These are phyloP conservation scores for Trichocomaceae sp. DNA, from an alignment of 2,329 filamentous ascomycete species.

Conservation along the genomic window DNA sequence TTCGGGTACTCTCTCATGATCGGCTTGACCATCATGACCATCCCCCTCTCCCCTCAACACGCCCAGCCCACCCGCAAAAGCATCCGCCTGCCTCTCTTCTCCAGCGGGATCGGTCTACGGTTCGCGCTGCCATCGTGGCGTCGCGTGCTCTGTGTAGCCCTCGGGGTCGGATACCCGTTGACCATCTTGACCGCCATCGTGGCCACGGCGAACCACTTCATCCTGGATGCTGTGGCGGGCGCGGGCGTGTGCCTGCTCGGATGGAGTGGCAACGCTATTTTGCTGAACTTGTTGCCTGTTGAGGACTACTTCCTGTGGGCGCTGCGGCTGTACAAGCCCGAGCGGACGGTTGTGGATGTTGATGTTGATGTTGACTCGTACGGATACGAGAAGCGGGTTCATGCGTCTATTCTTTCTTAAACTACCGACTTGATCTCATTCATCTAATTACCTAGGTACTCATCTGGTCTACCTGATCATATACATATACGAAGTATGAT, in stretches of 20 bases:
- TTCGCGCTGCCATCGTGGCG: slow-evolving; percentile 44
- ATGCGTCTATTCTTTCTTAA: background rate
- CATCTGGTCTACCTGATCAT: too few species aligned
- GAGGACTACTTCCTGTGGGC: slow-evolving; percentile 63
- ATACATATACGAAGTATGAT: too few species aligned
- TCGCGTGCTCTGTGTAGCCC: slow-evolving; percentile 43
- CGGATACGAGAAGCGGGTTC: slow-evolving; percentile 12
- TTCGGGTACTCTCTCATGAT: slow-evolving; percentile 70
- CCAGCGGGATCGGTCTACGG: slow-evolving; percentile 17
- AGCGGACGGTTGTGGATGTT: slow-evolving; percentile 18
- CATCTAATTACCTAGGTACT: too few species aligned
- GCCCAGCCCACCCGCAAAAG: slow-evolving; percentile 31
- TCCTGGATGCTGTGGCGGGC: slow-evolving; percentile 65
- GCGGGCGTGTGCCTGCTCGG: slow-evolving; percentile 58
- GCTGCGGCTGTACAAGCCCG: slow-evolving; percentile 60
- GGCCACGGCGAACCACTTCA: slow-evolving; percentile 65
- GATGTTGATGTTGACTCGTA: background rate
- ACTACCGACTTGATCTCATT: too few species aligned
- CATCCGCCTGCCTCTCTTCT: slow-evolving; percentile 27
- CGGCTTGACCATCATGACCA: slow-evolving; percentile 60
- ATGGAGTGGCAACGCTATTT: slow-evolving; percentile 50
- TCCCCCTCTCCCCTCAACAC: slow-evolving; percentile 55
- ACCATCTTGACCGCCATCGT: slow-evolving; percentile 62
- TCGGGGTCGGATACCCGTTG: slow-evolving; percentile 58
- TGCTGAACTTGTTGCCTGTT: slow-evolving; percentile 58